phyloP scores from a whole-genome alignment of 176 grass and related monocot species.

The Raddia guianensis region DNA sequence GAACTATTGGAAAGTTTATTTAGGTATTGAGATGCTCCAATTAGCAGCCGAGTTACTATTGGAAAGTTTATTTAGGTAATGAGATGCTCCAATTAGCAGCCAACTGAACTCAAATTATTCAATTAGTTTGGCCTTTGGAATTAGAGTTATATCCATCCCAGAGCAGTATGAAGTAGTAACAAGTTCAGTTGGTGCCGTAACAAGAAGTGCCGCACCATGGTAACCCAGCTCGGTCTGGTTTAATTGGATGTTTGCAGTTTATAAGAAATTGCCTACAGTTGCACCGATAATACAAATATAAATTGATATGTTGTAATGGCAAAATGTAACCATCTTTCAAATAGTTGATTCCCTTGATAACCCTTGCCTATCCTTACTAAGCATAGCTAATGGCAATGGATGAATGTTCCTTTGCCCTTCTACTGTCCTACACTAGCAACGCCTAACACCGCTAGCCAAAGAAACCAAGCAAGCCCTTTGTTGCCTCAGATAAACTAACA shows the following conservation, averaged over 20 bases:
- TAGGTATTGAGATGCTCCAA: constrained; percentile 1
- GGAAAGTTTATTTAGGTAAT: background rate
- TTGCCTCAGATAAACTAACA: background rate
- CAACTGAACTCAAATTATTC: background rate
- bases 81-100: constrained; percentile 3
- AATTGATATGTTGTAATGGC: background rate
- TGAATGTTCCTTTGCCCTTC: background rate
- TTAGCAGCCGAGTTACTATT: background rate
- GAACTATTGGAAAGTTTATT: background rate
- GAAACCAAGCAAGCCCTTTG: background rate
- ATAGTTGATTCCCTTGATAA: background rate
- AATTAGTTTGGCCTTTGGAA: constrained; percentile 4
- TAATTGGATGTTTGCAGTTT: constrained; percentile 6
- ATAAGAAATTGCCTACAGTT: background rate
- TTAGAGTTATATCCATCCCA: background rate
- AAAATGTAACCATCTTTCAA: background rate
- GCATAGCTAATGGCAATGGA: background rate
- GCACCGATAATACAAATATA: background rate
- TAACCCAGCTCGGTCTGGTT: background rate
- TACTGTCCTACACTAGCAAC: background rate
- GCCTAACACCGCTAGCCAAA: background rate
- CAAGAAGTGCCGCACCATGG: background rate
- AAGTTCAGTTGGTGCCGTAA: background rate
- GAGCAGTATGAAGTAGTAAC: constrained; percentile 2
- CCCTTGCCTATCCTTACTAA: background rate